Evolutionary conservation across 108 stramenopile species (phyloP).

Genomic region (Pseudonitzschia multiseries): DNA sequence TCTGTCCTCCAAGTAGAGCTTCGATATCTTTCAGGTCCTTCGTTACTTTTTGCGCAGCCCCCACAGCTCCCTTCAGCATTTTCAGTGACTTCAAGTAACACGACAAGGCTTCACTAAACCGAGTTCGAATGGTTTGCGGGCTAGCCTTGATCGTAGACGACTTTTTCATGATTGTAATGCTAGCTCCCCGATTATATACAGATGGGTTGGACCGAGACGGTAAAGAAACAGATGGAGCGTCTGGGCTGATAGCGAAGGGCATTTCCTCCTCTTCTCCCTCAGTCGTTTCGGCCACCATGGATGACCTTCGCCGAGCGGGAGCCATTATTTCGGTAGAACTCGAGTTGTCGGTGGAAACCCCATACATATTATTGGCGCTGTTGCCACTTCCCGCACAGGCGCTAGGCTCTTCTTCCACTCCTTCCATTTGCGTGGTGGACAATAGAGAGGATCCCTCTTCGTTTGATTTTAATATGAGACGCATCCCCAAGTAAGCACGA

Average conservation of each 20-base stretch:
- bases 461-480: constrained; percentile 45
- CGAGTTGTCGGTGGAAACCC: constrained; percentile 24
- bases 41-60: constrained; percentile 65
- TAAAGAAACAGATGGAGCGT: constrained; percentile 35
- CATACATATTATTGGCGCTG: neutral
- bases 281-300: constrained; percentile 43
- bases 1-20: constrained; percentile 33
- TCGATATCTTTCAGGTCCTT: constrained; percentile 55
- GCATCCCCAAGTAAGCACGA: constrained; percentile 82
- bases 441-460: constrained; percentile 49
- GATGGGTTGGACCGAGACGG: constrained; percentile 34
- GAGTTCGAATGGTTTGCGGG: constrained; percentile 44
- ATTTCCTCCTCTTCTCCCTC: constrained; percentile 73
- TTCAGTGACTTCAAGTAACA: constrained; percentile 81
- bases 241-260: constrained; percentile 79
- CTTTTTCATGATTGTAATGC: constrained; percentile 14
- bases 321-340: constrained; percentile 50
- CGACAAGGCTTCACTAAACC: constrained; percentile 75
- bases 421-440: constrained; percentile 73
- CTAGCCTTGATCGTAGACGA: constrained; percentile 39
- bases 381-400: neutral
- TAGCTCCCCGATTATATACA: constrained; percentile 18
- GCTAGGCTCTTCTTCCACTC: constrained; percentile 59
- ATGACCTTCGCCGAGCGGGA: constrained; percentile 31
- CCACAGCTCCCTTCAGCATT: constrained; percentile 81